These are phyloP conservation scores for Neurospora sp. DNA, from an alignment of 495 filamentous ascomycete genomes.

Conservation along the genomic window DNA sequence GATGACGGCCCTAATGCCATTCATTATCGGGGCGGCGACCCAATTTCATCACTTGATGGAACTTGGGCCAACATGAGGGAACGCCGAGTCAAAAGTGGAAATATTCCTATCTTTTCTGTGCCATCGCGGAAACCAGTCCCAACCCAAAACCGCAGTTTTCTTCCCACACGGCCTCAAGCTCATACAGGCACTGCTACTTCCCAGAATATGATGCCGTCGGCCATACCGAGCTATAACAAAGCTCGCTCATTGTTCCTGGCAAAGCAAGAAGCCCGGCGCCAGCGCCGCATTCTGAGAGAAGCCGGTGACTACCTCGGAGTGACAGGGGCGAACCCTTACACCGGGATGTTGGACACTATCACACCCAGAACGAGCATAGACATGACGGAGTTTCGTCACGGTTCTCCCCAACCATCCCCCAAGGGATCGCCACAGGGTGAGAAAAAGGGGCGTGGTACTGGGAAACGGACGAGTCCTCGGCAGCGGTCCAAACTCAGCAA, in stretches of 20 bases:
- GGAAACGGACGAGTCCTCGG: constrained; percentile 22
- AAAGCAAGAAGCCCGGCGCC: constrained; percentile 28
- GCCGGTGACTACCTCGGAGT: constrained; percentile 45
- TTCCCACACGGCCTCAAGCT: background rate
- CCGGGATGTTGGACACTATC: constrained; percentile 36
- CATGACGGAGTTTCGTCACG: constrained; percentile 1
- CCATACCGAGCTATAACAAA: background rate
- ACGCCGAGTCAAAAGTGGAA: background rate
- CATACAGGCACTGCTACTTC: background rate
- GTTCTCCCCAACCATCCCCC: background rate
- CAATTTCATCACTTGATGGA: background rate
- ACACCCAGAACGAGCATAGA: constrained; percentile 32
- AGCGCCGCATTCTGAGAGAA: constrained; percentile 28
- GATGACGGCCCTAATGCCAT: background rate
- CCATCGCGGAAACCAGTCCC: background rate
- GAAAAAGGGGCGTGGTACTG: constrained; percentile 19
- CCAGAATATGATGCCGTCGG: background rate
- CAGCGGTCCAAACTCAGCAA: constrained; percentile 29
- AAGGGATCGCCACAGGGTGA: constrained; percentile 12
- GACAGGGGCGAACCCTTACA: constrained; percentile 44
- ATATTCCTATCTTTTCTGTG: background rate
- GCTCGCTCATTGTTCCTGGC: constrained; percentile 19
- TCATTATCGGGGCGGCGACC: background rate
- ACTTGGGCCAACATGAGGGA: background rate
- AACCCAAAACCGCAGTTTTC: background rate